A percentile compares a stretch with the other conserved stretches of the same genome.
These are phyloP conservation scores for Exsudoporus floridanus DNA, from an alignment of 1,284 basidiomycete genomes.

Conservation along the genomic window DNA sequence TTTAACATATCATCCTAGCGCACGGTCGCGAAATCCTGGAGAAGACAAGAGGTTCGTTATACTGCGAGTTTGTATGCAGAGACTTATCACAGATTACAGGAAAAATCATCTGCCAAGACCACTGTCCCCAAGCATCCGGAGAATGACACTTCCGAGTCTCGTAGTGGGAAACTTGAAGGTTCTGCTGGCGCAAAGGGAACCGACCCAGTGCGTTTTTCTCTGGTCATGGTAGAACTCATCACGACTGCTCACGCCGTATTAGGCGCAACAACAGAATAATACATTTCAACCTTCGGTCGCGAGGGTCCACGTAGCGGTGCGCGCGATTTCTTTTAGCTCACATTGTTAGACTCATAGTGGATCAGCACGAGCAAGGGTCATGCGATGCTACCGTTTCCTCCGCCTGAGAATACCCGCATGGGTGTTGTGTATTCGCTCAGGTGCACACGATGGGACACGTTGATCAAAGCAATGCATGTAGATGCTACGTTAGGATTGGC, in stretches of 20 bases:
- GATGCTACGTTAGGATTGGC: background rate
- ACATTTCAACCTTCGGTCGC: background rate
- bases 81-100: background rate
- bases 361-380: background rate
- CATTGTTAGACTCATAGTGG: background rate
- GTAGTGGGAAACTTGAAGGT: background rate
- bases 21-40: background rate
- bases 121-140: no score
- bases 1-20: background rate
- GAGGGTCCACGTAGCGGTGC: background rate
- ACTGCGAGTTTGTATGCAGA: background rate
- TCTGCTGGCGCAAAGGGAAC: background rate
- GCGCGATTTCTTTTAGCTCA: background rate
- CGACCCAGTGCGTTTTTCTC: background rate
- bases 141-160: no score
- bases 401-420: background rate
- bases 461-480: background rate
- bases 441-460: background rate
- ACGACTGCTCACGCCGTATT: background rate
- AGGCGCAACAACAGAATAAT: background rate
- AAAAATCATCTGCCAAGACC: background rate
- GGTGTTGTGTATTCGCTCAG: background rate
- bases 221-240: background rate
- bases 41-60: background rate
- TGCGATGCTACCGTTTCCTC: background rate